Percentiles rank a stretch among this genome's conserved stretches.
Evolutionary conservation across 164 flowering plant species (phyloP).

Genomic region (Akebia trifoliata): DNA sequence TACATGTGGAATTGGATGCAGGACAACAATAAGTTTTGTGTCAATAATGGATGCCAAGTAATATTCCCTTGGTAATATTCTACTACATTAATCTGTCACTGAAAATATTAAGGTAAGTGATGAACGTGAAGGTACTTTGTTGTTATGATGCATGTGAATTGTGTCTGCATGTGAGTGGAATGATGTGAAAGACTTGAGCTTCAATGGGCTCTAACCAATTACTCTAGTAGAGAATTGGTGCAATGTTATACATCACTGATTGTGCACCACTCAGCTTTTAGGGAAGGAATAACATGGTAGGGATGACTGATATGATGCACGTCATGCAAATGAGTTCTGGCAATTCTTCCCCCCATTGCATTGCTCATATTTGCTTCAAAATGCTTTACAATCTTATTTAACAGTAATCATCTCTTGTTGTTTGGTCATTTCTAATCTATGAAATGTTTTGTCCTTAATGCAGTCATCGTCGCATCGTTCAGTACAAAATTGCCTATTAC

Average conservation of each 20-base stretch:
- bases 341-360: neutral
- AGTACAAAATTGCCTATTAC: slow-evolving; percentile 94
- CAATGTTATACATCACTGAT: neutral
- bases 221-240: neutral
- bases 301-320: neutral
- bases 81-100: neutral
- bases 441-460: slow-evolving; percentile 20
- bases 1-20: neutral
- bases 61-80: neutral
- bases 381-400: neutral
- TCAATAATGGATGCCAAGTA: neutral
- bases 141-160: too few relatives aligned
- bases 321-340: neutral
- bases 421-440: slow-evolving; percentile 10
- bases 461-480: slow-evolving; percentile 94
- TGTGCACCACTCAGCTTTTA: neutral
- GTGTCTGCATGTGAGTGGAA: too few relatives aligned
- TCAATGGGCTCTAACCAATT: too few relatives aligned
- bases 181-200: too few relatives aligned
- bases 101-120: neutral
- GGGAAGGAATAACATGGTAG: neutral
- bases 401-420: neutral
- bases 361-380: neutral
- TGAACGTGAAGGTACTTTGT: too few relatives aligned
- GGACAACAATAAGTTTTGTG: neutral